Evolutionary conservation across 2,329 filamentous ascomycete genomes (phyloP).

Genomic region (Microcera coccophila): DNA sequence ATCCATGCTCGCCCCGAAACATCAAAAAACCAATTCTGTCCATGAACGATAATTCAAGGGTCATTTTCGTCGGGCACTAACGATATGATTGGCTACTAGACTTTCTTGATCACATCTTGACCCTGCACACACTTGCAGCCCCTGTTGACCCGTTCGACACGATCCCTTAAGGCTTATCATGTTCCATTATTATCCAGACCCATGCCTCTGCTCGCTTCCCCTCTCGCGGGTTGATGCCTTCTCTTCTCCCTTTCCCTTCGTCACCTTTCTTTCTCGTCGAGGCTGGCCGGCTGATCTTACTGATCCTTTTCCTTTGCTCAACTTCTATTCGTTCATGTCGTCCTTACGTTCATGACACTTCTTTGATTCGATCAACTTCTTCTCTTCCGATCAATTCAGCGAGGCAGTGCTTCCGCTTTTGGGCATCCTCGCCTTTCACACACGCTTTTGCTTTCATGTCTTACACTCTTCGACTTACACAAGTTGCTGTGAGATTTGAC

Average conservation of each 20-base stretch:
- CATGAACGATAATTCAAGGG: not conserved
- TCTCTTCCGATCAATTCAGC: constrained; percentile 2
- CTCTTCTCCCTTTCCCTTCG: constrained; percentile 6
- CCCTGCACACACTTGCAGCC: not conserved
- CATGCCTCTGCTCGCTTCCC: constrained; percentile 11
- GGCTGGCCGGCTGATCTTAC: constrained; percentile 24
- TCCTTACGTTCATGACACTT: constrained; percentile 16
- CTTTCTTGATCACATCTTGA: not conserved
- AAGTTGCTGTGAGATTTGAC: constrained; percentile 1
- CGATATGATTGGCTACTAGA: not conserved
- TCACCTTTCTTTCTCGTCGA: constrained; percentile 7
- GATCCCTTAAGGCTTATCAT: not conserved
- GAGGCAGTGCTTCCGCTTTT: constrained; percentile 18
- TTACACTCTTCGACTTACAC: constrained; percentile 6
- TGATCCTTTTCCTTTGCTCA: constrained; percentile 15
- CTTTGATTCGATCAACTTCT: constrained; percentile 7
- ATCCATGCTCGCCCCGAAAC: not conserved
- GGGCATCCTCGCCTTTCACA: not conserved
- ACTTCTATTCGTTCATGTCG: constrained; percentile 9
- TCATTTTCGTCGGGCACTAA: not conserved
- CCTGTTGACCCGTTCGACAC: not conserved
- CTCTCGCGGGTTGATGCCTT: constrained; percentile 2
- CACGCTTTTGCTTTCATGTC: constrained; percentile 1
- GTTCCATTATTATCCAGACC: not conserved
- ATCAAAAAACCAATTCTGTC: not conserved